A percentile compares a stretch with the other conserved stretches of the same genome.
Conservation (phyloP, 805 yeast species). For the Starmera dryadoides region DNA sequence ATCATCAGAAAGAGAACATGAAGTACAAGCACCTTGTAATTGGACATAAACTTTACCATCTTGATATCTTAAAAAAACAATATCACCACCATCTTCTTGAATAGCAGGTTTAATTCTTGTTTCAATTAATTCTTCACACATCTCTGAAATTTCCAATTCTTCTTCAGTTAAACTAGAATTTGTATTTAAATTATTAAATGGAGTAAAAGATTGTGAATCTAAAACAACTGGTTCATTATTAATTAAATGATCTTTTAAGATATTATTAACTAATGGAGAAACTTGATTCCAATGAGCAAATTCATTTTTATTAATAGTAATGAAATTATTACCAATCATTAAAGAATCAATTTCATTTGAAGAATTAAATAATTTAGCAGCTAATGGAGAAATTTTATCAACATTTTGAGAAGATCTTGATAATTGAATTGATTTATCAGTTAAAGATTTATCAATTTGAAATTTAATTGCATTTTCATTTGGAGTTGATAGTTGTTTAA, state of each 20-base stretch:
- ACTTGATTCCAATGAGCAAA: constrained; percentile 66
- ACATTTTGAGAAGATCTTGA: constrained; percentile 10
- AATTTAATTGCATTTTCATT: constrained; percentile 72
- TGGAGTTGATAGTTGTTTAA: constrained; percentile 56
- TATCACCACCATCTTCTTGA: constrained; percentile 98
- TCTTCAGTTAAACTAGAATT: constrained; percentile 38
- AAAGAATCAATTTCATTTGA: constrained; percentile 59
- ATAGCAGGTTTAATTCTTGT: constrained; percentile 97
- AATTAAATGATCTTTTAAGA: constrained; percentile 29
- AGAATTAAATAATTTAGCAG: constrained; percentile 44
- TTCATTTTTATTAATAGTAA: constrained; percentile 65
- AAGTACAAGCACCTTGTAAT: constrained; percentile 92
- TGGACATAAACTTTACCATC: constrained; percentile 84
- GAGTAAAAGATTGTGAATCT: not conserved
- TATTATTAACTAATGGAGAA: constrained; percentile 50
- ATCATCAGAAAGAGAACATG: constrained; percentile 86
- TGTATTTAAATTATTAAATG: not conserved
- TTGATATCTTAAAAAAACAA: constrained; percentile 79
- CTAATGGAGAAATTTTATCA: constrained; percentile 49
- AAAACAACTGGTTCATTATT: constrained; percentile 25
- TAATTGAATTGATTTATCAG: constrained; percentile 15
- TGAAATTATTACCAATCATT: constrained; percentile 67
- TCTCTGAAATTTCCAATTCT: constrained; percentile 73
- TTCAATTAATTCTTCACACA: constrained; percentile 87
- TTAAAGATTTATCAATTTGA: constrained; percentile 31